Conservation (phyloP, 73 alveolate species). For the Paramecium pentaurelia region DNA sequence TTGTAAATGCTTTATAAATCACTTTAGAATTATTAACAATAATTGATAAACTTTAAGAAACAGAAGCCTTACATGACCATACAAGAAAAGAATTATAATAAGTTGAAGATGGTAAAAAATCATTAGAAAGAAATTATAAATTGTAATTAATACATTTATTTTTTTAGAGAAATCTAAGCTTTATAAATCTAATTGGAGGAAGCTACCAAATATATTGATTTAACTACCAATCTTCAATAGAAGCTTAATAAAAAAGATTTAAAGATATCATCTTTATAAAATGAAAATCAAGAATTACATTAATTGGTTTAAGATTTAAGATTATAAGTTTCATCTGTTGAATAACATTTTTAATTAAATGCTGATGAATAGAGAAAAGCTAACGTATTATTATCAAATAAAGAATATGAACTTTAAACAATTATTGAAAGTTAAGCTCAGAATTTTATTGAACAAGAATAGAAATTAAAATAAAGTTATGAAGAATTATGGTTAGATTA, state of each 20-base stretch:
- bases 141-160: background rate
- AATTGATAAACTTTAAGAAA: background rate
- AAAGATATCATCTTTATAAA: background rate
- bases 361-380: constrained; percentile 6
- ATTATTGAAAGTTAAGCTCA: background rate
- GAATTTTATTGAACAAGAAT: background rate
- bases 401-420: background rate
- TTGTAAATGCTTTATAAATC: background rate
- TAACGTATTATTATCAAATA: background rate
- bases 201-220: background rate
- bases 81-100: background rate
- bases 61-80: background rate
- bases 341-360: background rate
- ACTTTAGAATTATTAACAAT: background rate
- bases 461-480: background rate
- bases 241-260: background rate
- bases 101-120: background rate
- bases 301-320: background rate
- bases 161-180: background rate
- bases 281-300: background rate
- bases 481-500: background rate
- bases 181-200: background rate
- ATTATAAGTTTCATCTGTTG: background rate
- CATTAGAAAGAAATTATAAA: background rate
- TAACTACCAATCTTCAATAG: background rate